phyloP scores from a whole-genome alignment of 2,329 filamentous ascomycete species.

The Cordyceps cateniannulata region DNA sequence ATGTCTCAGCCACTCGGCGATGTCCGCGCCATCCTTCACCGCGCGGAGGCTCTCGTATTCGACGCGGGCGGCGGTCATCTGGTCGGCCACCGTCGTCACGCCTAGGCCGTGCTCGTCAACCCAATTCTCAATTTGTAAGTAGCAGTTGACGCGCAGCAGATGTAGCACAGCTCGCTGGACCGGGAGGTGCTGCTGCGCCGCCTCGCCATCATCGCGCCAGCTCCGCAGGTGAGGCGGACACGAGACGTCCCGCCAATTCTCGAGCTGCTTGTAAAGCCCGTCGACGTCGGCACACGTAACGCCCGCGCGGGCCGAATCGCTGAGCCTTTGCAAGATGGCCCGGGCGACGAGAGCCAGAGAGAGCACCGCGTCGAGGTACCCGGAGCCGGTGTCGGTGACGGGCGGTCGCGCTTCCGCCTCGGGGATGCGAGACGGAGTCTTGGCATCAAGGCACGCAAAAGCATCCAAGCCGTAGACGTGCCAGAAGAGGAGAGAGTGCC shows the following conservation, averaged over 20 bases:
- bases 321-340: constrained; percentile 11
- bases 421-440: constrained; percentile 16
- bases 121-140: constrained; percentile 17
- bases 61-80: constrained; percentile 7
- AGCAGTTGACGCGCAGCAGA: constrained; percentile 17
- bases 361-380: constrained; percentile 19
- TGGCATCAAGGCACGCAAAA: constrained; percentile 18
- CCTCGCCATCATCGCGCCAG: background rate
- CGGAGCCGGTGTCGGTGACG: background rate
- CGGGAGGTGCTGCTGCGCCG: background rate
- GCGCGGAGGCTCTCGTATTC: constrained; percentile 16
- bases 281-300: constrained; percentile 10
- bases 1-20: constrained; percentile 2
- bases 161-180: constrained; percentile 17
- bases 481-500: constrained; percentile 17
- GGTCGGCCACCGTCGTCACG: constrained; percentile 5
- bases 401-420: constrained; percentile 6
- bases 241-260: background rate
- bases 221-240: background rate
- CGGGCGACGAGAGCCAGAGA: constrained; percentile 17
- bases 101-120: constrained; percentile 15
- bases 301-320: constrained; percentile 11
- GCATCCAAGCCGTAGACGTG: constrained; percentile 19
- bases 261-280: background rate
- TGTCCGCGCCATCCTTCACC: constrained; percentile 12